Percentiles rank a stretch among this genome's conserved stretches.
These are phyloP conservation scores for Eucommia ulmoides DNA, from an alignment of 257 asterid species.

Conservation along the genomic window DNA sequence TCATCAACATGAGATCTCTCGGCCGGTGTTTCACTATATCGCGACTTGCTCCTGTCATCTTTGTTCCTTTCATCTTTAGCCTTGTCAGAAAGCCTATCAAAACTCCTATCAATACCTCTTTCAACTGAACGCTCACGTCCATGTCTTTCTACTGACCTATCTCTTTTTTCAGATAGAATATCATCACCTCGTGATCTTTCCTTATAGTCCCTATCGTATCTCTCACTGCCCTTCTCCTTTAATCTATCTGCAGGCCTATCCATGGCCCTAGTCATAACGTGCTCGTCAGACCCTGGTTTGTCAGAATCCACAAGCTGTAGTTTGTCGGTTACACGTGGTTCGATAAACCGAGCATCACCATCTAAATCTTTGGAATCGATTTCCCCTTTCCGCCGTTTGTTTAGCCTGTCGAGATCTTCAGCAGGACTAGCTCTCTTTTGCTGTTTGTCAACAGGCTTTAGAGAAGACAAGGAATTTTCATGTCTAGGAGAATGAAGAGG, in stretches of 20 bases:
- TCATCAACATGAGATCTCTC: constrained; percentile 73
- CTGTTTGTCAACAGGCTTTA: constrained; percentile 53
- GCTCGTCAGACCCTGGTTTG: constrained; percentile 55
- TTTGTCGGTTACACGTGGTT: constrained; percentile 43
- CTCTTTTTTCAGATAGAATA: constrained; percentile 66
- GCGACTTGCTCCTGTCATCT: constrained; percentile 64
- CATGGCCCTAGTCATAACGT: constrained; percentile 26
- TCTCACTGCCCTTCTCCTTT: constrained; percentile 72
- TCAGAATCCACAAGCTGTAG: constrained; percentile 36
- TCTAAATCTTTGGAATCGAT: constrained; percentile 60
- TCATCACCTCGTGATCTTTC: constrained; percentile 73
- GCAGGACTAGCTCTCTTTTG: constrained; percentile 79
- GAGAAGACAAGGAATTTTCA: constrained; percentile 33
- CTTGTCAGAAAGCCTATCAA: constrained; percentile 38
- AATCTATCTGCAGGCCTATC: constrained; percentile 60
- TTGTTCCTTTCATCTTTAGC: constrained; percentile 68
- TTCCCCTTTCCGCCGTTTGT: constrained; percentile 86
- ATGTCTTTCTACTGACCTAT: constrained; percentile 73
- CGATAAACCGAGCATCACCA: constrained; percentile 46
- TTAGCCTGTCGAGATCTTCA: constrained; percentile 71
- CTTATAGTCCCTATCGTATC: constrained; percentile 73
- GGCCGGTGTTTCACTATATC: constrained; percentile 41
- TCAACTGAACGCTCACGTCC: constrained; percentile 94
- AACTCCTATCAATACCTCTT: constrained; percentile 54
- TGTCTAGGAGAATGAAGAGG: constrained; percentile 67